phyloP scores from a whole-genome alignment of 2,329 filamentous ascomycete species.

The Pseudopyrenochaeta lycopersici region DNA sequence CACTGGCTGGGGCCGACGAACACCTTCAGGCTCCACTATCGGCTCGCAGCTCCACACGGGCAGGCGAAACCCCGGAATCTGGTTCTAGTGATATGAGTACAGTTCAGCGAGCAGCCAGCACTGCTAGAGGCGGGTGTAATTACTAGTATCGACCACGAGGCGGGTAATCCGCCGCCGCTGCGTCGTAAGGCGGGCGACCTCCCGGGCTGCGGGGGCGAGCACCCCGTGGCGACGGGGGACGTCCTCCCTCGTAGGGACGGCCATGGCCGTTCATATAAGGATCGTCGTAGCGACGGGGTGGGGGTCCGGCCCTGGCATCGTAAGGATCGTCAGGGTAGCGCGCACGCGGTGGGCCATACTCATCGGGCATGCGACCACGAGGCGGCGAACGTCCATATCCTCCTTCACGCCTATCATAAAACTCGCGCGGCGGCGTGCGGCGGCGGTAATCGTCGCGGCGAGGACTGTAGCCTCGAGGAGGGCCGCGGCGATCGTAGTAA shows the following conservation, averaged over 20 bases:
- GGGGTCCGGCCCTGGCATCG: conserved; percentile 61
- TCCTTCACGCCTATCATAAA: conserved; percentile 78
- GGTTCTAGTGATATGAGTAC: conserved; percentile 7
- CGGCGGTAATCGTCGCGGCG: conserved; percentile 88
- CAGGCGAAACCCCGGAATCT: background rate
- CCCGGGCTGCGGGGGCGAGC: conserved; percentile 58
- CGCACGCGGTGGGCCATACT: conserved; percentile 71
- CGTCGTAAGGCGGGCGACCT: conserved; percentile 67
- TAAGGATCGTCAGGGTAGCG: conserved; percentile 80
- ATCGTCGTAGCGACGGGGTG: conserved; percentile 65
- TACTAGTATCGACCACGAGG: conserved; percentile 48
- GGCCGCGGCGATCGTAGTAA: conserved; percentile 79
- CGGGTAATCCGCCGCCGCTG: conserved; percentile 56
- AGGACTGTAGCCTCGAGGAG: conserved; percentile 84
- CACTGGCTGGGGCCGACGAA: background rate
- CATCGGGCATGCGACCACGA: conserved; percentile 80
- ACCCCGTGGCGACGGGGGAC: conserved; percentile 54
- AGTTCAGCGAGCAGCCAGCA: background rate
- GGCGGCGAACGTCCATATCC: conserved; percentile 67
- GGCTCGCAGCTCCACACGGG: background rate
- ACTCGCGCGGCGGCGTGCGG: conserved; percentile 79
- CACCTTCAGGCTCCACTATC: background rate
- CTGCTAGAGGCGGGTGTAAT: conserved; percentile 3
- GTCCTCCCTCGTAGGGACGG: conserved; percentile 61
- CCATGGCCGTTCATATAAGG: conserved; percentile 69